Base-by-base conservation (phyloP, 148 eudicot species). In the Chenopodium quinoa region DNA sequence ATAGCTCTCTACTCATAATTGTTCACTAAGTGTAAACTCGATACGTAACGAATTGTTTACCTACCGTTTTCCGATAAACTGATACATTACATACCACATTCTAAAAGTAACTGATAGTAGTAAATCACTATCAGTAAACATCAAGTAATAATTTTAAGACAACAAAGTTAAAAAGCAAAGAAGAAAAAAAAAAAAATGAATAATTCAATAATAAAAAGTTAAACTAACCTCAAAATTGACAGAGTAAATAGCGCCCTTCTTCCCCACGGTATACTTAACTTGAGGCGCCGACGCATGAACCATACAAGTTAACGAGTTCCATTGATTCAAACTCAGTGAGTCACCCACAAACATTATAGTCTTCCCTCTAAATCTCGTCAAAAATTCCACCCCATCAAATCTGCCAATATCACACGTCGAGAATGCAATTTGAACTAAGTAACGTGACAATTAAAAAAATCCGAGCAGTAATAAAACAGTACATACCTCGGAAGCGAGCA, bases 301-400 rank as follows among this genome's bases (percentile, higher is more conserved):
- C 97, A 96, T 89, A 82, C 99, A 96, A 9, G 87, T 83, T 80
- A 96, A 82, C 40, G 97, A 92, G 80, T 92, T 82, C 98, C 97
- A 96, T 90, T 89, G 90, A 79, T 96, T 96, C 82, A 88, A 76
- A 87, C 98, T 96, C 95, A 96, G 86, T 80, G 99, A 96, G 88
- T 96, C 99, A 25, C 99, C 99, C 80, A 94, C 97, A 82, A 96
- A 94, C 99, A 96, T 96, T 73, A 96, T 92, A 84, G 88, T 94
- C 88, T 93, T 96, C 84, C 99, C 98, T 40, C 86, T 87, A 85
- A 82, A 89, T 87, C 85, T 90, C 78, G 47, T 86, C 84, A 96
- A 22, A 25, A 96, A 89, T 40, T 82, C 90, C 86, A 77, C 12
- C 78, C 98, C 99, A 88, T 93, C 77, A 72, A 96, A 94, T 85